Conservation (phyloP, 371 early-diverging fungal species). For the Mucor mucedo region DNA sequence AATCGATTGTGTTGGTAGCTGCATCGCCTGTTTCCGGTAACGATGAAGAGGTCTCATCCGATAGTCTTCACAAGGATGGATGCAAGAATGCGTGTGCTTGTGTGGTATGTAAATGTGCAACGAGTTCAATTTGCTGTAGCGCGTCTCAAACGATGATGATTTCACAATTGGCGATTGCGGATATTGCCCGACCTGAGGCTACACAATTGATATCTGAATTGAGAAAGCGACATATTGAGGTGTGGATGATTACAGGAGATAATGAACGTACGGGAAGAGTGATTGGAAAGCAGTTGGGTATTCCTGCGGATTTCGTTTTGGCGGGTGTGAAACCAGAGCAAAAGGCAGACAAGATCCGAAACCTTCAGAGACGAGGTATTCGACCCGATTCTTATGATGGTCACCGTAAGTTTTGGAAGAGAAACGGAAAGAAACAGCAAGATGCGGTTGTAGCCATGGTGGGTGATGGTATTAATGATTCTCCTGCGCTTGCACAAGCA, state of each 20-base stretch:
- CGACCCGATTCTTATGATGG: background rate
- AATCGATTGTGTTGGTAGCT: slow-evolving; percentile 67
- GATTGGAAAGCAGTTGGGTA: slow-evolving; percentile 65
- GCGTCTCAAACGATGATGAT: slow-evolving; percentile 51
- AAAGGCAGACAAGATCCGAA: slow-evolving; percentile 69
- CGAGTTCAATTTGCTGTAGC: slow-evolving; percentile 43
- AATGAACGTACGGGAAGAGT: slow-evolving; percentile 62
- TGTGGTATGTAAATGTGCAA: slow-evolving; percentile 51
- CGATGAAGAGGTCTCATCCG: slow-evolving; percentile 16
- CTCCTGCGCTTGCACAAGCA: slow-evolving; percentile 87
- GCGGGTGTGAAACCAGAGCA: slow-evolving; percentile 71
- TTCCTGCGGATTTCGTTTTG: slow-evolving; percentile 53
- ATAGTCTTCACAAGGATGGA: slow-evolving; percentile 37
- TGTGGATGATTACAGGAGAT: slow-evolving; percentile 80
- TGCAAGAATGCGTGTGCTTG: slow-evolving; percentile 54
- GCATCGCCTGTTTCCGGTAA: slow-evolving; percentile 48
- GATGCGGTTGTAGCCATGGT: slow-evolving; percentile 85
- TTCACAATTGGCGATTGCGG: slow-evolving; percentile 62
- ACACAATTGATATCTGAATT: slow-evolving; percentile 47
- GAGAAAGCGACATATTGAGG: slow-evolving; percentile 57
- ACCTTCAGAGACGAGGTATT: slow-evolving; percentile 54
- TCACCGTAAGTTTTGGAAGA: slow-evolving; percentile 8
- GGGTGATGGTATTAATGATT: slow-evolving; percentile 98
- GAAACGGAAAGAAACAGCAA: slow-evolving; percentile 46
- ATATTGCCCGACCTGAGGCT: slow-evolving; percentile 62